phyloP scores from a whole-genome alignment of 2,329 filamentous ascomycete species.

The Conoideocrella luteorostrata region DNA sequence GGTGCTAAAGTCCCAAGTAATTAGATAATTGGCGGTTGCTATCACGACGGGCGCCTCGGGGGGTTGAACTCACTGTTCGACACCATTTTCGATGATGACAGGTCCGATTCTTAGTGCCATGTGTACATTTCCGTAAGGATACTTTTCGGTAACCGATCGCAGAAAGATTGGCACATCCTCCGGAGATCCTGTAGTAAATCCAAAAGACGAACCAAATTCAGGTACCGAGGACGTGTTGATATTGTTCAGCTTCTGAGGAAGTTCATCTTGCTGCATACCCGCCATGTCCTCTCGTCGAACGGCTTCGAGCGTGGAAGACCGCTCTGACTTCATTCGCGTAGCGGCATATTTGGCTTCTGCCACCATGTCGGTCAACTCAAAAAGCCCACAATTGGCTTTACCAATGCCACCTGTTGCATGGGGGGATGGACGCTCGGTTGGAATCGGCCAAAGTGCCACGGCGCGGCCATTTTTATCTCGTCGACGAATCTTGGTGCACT shows the following conservation, averaged over 20 bases:
- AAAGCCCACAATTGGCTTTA: constrained; percentile 11
- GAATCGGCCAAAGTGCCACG: constrained; percentile 14
- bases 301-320: constrained; percentile 8
- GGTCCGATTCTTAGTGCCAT: constrained; percentile 34
- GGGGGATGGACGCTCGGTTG: neutral
- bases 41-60: too few relatives aligned
- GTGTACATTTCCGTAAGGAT: constrained; percentile 33
- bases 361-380: constrained; percentile 14
- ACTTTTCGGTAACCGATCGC: constrained; percentile 21
- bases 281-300: constrained; percentile 4
- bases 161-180: constrained; percentile 25
- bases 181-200: constrained; percentile 14
- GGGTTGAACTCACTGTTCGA: constrained; percentile 30
- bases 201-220: constrained; percentile 16
- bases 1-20: constrained; percentile 18
- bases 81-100: constrained; percentile 33
- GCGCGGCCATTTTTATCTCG: constrained; percentile 13
- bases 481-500: constrained; percentile 15
- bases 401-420: constrained; percentile 8
- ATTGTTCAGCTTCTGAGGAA: constrained; percentile 9
- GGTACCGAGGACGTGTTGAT: constrained; percentile 9
- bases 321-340: constrained; percentile 8
- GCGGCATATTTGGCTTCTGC: constrained; percentile 19
- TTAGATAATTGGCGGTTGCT: too few relatives aligned
- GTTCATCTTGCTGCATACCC: neutral